Evolutionary conservation across 2,329 filamentous ascomycete species (phyloP).

Genomic region (Blastomyces silverae): DNA sequence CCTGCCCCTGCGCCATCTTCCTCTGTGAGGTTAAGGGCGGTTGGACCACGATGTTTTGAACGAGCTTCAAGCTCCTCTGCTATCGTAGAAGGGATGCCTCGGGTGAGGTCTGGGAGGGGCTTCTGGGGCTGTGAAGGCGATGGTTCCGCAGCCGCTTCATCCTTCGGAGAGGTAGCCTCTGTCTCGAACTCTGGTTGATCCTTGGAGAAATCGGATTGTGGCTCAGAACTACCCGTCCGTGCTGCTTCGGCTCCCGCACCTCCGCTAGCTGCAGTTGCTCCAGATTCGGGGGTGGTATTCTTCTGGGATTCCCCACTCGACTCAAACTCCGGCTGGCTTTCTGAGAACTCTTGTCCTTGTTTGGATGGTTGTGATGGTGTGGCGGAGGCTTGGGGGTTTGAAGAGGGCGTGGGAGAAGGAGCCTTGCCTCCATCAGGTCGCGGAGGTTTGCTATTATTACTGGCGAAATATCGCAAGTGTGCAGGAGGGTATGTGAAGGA

Average conservation of each 20-base stretch:
- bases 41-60: constrained; percentile 30
- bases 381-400: constrained; percentile 13
- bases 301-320: constrained; percentile 30
- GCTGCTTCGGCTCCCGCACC: constrained; percentile 26
- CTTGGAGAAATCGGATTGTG: constrained; percentile 24
- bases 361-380: constrained; percentile 14
- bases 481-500: constrained; percentile 27
- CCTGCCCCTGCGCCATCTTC: constrained; percentile 38
- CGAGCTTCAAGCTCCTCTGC: constrained; percentile 60
- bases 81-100: constrained; percentile 87
- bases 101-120: constrained; percentile 82
- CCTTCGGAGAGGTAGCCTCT: constrained; percentile 22
- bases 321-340: constrained; percentile 38
- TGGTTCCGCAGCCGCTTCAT: constrained; percentile 21
- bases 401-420: constrained; percentile 20
- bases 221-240: constrained; percentile 7
- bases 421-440: constrained; percentile 25
- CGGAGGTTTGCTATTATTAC: constrained; percentile 32
- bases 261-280: constrained; percentile 25
- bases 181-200: constrained; percentile 34
- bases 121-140: constrained; percentile 44
- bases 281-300: constrained; percentile 28
- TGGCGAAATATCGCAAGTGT: constrained; percentile 36
- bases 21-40: constrained; percentile 49
- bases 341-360: constrained; percentile 27